Percentiles rank a stretch among this genome's conserved stretches.
Conservation (phyloP, 2,329 filamentous ascomycete genomes). For the Didymella keratinophila region DNA sequence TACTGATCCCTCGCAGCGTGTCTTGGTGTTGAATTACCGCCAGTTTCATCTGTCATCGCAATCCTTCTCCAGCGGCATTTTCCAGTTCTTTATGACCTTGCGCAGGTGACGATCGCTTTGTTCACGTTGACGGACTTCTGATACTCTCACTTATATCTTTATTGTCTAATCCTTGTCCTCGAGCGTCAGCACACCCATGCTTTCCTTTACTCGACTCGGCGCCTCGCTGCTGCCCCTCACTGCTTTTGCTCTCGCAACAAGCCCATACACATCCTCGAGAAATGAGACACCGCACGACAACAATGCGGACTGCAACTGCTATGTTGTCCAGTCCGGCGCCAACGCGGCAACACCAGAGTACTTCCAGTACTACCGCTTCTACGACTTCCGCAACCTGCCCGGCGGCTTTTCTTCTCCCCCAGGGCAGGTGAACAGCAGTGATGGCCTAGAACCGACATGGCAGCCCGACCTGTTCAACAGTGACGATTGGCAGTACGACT, state of each 20-base stretch:
- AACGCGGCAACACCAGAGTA: constrained; percentile 50
- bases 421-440: constrained; percentile 36
- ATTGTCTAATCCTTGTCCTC: constrained; percentile 11
- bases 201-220: constrained; percentile 28
- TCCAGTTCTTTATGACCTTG: constrained; percentile 13
- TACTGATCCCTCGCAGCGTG: constrained; percentile 17
- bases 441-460: constrained; percentile 34
- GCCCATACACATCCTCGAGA: constrained; percentile 40
- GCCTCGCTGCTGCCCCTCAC: constrained; percentile 38
- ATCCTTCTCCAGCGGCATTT: constrained; percentile 12
- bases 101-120: constrained; percentile 23
- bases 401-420: constrained; percentile 38
- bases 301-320: constrained; percentile 56
- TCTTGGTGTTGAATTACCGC: constrained; percentile 1
- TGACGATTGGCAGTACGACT: constrained; percentile 47
- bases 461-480: constrained; percentile 52
- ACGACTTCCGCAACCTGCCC: constrained; percentile 58
- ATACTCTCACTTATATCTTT: constrained; percentile 14
- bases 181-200: constrained; percentile 21
- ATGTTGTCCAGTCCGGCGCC: constrained; percentile 55
- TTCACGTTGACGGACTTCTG: constrained; percentile 5
- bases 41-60: too few relatives aligned
- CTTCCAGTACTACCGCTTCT: constrained; percentile 61
- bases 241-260: constrained; percentile 33
- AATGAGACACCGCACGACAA: constrained; percentile 45